A percentile compares a stretch with the other conserved stretches of the same genome.
Evolutionary conservation across 768 basidiomycete genomes (phyloP).

Genomic region (Dioszegia hungarica): DNA sequence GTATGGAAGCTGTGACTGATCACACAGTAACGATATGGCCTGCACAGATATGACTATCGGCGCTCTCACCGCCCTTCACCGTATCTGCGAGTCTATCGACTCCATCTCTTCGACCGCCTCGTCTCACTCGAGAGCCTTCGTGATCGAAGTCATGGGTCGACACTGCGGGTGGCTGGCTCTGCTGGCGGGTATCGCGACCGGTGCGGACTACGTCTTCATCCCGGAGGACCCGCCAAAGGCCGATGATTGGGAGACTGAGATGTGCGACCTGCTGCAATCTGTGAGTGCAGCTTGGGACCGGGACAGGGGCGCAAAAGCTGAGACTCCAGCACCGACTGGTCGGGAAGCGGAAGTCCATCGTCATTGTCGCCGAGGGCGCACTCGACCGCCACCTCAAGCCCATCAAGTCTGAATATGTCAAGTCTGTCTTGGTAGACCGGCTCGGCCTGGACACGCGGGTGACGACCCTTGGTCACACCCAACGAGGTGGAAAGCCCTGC

Average conservation of each 20-base stretch:
- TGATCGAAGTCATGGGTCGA: constrained; percentile 98
- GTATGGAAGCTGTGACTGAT: background rate
- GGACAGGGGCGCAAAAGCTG: too few species aligned
- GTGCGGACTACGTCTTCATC: constrained; percentile 96
- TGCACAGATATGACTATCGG: constrained; percentile 97
- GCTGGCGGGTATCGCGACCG: constrained; percentile 79
- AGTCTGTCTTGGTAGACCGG: constrained; percentile 75
- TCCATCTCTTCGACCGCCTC: constrained; percentile 95
- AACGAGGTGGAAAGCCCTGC: constrained; percentile 89
- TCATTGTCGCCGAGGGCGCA: constrained; percentile 96
- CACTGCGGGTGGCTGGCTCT: constrained; percentile 99
- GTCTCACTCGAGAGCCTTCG: constrained; percentile 95
- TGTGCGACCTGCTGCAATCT: constrained; percentile 77
- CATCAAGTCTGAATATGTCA: constrained; percentile 87
- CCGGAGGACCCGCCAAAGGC: constrained; percentile 80
- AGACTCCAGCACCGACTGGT: constrained; percentile 85
- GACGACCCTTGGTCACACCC: constrained; percentile 93
- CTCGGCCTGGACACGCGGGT: constrained; percentile 92
- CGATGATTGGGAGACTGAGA: constrained; percentile 81
- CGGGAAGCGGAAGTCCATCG: constrained; percentile 96
- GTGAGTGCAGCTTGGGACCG: too few species aligned
- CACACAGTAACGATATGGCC: constrained; percentile 79
- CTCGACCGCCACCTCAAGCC: constrained; percentile 80
- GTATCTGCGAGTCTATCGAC: constrained; percentile 96
- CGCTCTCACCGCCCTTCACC: constrained; percentile 86